Percentiles rank a stretch among this genome's conserved stretches.
Evolutionary conservation across 768 basidiomycete species (phyloP).

Genomic region (Tylopilus cervinicoccineus): DNA sequence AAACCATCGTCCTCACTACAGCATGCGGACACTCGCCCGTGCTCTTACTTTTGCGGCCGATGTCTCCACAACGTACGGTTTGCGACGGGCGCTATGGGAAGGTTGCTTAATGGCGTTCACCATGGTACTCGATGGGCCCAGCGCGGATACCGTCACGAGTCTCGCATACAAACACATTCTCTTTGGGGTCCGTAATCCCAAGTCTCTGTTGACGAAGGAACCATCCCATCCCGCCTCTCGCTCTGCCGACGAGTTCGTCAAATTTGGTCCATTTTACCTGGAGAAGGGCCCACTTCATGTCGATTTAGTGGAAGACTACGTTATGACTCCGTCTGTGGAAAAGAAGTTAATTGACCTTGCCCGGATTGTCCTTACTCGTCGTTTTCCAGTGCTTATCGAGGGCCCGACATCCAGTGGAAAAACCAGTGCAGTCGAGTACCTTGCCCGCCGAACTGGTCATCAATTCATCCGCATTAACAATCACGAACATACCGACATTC

Average conservation of each 20-base stretch:
- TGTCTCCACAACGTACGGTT: constrained; percentile 67
- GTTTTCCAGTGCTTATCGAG: constrained; percentile 94
- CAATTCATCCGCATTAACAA: constrained; percentile 98
- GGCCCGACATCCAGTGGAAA: constrained; percentile 98
- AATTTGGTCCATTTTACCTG: constrained; percentile 90
- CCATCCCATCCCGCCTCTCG: constrained; percentile 51
- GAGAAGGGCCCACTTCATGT: constrained; percentile 68
- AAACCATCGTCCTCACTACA: constrained; percentile 91
- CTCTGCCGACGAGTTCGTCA: constrained; percentile 56
- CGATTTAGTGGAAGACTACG: constrained; percentile 73
- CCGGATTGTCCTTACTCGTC: constrained; percentile 80
- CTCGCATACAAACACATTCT: constrained; percentile 79
- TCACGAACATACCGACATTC: constrained; percentile 99
- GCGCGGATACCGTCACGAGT: constrained; percentile 58
- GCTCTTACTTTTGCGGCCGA: constrained; percentile 89
- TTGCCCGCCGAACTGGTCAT: constrained; percentile 91
- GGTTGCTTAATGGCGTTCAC: constrained; percentile 98
- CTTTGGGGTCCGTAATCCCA: constrained; percentile 72
- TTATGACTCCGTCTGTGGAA: constrained; percentile 94
- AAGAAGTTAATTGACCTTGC: constrained; percentile 93
- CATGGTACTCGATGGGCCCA: constrained; percentile 80
- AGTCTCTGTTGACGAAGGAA: constrained; percentile 68
- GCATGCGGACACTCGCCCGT: constrained; percentile 92
- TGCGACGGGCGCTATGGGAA: constrained; percentile 90
- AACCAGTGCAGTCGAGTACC: constrained; percentile 94